Conservation (phyloP, 177 flowering plant species). For the Vitis hybrid region DNA sequence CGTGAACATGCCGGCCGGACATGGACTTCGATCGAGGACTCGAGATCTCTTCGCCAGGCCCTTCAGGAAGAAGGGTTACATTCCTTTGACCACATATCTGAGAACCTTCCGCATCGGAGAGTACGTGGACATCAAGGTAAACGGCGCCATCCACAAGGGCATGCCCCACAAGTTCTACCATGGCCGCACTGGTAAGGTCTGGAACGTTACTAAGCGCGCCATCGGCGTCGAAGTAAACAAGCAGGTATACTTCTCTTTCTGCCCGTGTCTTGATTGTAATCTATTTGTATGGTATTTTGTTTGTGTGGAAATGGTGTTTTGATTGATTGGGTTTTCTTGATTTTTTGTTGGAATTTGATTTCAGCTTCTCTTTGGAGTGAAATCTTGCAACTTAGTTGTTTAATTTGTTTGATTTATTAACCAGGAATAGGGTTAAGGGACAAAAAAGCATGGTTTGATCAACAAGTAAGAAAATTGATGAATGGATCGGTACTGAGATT, state of each 20-base stretch:
- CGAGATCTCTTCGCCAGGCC: constrained; percentile 45
- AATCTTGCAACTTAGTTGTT: no score
- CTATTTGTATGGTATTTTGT: background rate
- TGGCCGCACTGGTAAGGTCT: constrained; percentile 54
- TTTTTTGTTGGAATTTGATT: background rate
- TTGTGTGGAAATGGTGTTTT: background rate
- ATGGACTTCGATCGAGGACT: constrained; percentile 40
- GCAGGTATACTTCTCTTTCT: constrained; percentile 28
- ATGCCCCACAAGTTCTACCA: constrained; percentile 67
- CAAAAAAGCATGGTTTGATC: no score
- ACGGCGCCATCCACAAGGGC: constrained; percentile 60
- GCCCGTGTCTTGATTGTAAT: background rate
- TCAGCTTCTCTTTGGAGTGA: no score
- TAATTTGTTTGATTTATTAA: no score
- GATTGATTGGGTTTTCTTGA: background rate
- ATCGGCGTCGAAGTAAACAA: constrained; percentile 58
- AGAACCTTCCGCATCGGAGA: constrained; percentile 44
- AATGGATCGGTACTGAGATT: no score
- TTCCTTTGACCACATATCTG: constrained; percentile 40
- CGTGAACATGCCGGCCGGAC: constrained; percentile 51
- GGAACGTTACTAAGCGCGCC: constrained; percentile 64
- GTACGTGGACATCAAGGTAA: constrained; percentile 51
- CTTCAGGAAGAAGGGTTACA: constrained; percentile 56
- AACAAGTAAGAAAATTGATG: no score
- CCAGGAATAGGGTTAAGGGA: no score